phyloP scores from a whole-genome alignment of 495 filamentous ascomycete species.

The Neurospora africana region DNA sequence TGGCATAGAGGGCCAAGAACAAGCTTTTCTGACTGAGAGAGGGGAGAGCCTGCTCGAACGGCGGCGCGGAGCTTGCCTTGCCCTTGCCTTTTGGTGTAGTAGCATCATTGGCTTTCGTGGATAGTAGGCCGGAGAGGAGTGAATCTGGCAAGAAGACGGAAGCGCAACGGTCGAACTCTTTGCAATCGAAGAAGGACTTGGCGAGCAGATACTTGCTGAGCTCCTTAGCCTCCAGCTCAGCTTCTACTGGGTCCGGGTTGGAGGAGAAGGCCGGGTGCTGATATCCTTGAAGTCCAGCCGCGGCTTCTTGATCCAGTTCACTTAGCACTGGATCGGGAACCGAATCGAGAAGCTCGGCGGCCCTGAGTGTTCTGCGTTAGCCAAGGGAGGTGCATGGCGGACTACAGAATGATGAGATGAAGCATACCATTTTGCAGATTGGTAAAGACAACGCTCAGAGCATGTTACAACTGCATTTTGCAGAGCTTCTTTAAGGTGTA shows the following conservation, averaged over 20 bases:
- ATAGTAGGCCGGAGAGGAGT: constrained; percentile 50
- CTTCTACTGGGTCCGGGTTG: constrained; percentile 55
- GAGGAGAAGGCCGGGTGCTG: constrained; percentile 36
- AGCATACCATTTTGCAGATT: constrained; percentile 87
- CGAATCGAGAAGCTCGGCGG: constrained; percentile 84
- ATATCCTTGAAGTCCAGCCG: constrained; percentile 19
- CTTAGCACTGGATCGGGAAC: constrained; percentile 41
- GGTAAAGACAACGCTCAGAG: constrained; percentile 90
- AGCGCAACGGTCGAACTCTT: constrained; percentile 89
- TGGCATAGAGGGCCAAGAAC: constrained; percentile 90
- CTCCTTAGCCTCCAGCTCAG: constrained; percentile 68
- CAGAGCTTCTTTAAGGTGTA: constrained; percentile 49
- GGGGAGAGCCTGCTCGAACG: constrained; percentile 19
- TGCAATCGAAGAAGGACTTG: constrained; percentile 91
- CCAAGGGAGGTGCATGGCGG: neutral
- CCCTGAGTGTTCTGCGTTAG: constrained; percentile 44
- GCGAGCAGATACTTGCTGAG: constrained; percentile 76
- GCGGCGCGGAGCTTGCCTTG: constrained; percentile 9
- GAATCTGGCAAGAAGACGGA: constrained; percentile 75
- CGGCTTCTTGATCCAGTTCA: constrained; percentile 27
- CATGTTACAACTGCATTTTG: constrained; percentile 81
- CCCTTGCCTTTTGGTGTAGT: constrained; percentile 49
- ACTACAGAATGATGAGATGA: neutral
- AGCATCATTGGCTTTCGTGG: constrained; percentile 35
- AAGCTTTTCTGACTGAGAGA: constrained; percentile 73